These are phyloP conservation scores for Talaromyces pinophilus DNA, from an alignment of 2,329 filamentous ascomycete genomes.

Conservation along the genomic window DNA sequence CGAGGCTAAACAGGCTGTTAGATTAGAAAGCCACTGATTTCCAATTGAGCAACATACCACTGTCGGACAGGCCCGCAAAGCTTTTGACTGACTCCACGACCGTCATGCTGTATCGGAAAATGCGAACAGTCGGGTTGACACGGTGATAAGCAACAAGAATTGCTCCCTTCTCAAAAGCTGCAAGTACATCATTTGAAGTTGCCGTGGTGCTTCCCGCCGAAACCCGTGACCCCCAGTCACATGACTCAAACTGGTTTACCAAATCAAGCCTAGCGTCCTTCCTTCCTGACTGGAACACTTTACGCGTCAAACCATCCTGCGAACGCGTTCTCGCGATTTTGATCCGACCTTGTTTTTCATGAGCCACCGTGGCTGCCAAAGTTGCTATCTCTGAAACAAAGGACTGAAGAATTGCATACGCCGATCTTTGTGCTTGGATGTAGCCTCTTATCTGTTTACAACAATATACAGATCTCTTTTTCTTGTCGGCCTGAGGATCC, in stretches of 20 bases:
- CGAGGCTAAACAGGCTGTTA: constrained; percentile 32
- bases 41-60: constrained; percentile 33
- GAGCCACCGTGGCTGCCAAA: constrained; percentile 35
- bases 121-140: constrained; percentile 12
- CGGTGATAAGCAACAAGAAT: constrained; percentile 8
- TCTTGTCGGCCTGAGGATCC: constrained; percentile 1
- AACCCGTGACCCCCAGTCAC: constrained; percentile 30
- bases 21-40: constrained; percentile 29
- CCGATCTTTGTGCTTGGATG: constrained; percentile 18
- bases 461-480: constrained; percentile 2
- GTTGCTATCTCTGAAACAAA: constrained; percentile 9
- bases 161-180: constrained; percentile 6
- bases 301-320: constrained; percentile 35
- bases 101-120: constrained; percentile 42
- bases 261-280: not conserved
- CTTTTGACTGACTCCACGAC: constrained; percentile 52
- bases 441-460: not conserved
- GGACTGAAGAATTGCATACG: constrained; percentile 19
- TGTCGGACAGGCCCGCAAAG: constrained; percentile 48
- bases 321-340: constrained; percentile 20
- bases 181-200: constrained; percentile 14
- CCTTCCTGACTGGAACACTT: constrained; percentile 32
- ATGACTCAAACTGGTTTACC: constrained; percentile 24
- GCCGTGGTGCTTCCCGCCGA: constrained; percentile 20
- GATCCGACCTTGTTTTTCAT: constrained; percentile 29